A percentile compares a stretch with the other conserved stretches of the same genome.
phyloP scores from a whole-genome alignment of 1,284 basidiomycete species.

The Microbotryum violaceum region DNA sequence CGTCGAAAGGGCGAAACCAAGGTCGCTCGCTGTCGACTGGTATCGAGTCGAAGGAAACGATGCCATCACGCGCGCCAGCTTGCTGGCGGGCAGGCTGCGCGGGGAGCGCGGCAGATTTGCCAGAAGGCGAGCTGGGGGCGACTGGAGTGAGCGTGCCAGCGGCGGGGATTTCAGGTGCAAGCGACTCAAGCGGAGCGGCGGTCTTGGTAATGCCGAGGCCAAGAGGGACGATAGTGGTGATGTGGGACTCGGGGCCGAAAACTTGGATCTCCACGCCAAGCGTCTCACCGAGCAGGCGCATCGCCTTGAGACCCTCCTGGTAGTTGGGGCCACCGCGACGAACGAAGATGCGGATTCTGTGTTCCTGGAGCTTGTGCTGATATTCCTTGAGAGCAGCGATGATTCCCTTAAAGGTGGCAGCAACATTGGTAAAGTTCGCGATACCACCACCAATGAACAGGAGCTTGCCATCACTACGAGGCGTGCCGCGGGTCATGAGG shows the following conservation, averaged over 20 bases:
- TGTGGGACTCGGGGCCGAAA: conserved; percentile 96
- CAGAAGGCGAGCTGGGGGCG: conserved; percentile 21
- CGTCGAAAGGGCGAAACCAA: conserved; percentile 82
- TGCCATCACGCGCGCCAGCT: conserved; percentile 41
- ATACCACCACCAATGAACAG: conserved; percentile 99
- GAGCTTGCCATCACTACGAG: conserved; percentile 82
- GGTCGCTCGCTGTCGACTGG: conserved; percentile 51
- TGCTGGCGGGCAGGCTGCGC: conserved; percentile 37
- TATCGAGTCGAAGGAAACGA: conserved; percentile 59
- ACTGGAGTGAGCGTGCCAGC: conserved; percentile 24
- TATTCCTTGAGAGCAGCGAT: conserved; percentile 93
- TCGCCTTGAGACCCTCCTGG: conserved; percentile 98
- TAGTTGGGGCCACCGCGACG: conserved; percentile 99
- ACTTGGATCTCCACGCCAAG: conserved; percentile 89
- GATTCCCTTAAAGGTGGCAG: conserved; percentile 99
- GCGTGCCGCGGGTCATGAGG: conserved; percentile 83
- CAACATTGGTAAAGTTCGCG: conserved; percentile 98
- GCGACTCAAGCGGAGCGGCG: conserved; percentile 30
- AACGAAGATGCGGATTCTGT: conserved; percentile 87
- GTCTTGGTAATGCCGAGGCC: conserved; percentile 64
- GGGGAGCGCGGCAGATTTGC: conserved; percentile 10
- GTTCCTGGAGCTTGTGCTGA: conserved; percentile 73
- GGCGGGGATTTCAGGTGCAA: conserved; percentile 12
- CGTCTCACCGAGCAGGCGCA: conserved; percentile 94
- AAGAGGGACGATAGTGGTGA: conserved; percentile 96